These are phyloP conservation scores for Kwoniella pini DNA, from an alignment of 768 basidiomycete species.

Conservation along the genomic window DNA sequence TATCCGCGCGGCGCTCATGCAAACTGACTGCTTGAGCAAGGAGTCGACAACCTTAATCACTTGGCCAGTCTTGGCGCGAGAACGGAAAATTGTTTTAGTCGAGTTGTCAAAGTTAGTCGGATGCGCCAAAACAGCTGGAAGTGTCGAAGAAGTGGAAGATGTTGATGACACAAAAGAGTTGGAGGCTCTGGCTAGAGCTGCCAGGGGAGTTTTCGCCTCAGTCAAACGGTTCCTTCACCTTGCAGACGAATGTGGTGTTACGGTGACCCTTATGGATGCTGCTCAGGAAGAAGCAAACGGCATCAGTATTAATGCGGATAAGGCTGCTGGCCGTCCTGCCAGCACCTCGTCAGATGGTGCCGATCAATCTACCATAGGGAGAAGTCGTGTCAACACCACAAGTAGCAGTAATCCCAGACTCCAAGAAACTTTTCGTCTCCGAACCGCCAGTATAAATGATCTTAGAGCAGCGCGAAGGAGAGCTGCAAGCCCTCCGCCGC, in stretches of 20 bases:
- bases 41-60: conserved; percentile 72
- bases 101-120: conserved; percentile 75
- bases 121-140: conserved; percentile 43
- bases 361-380: conserved; percentile 1
- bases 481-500: conserved; percentile 37
- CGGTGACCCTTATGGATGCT: conserved; percentile 36
- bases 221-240: conserved; percentile 71
- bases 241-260: conserved; percentile 54
- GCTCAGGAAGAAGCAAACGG: neutral
- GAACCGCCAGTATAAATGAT: conserved; percentile 36
- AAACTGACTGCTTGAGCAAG: conserved; percentile 78
- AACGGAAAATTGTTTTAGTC: conserved; percentile 78
- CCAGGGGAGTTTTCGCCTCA: conserved; percentile 75
- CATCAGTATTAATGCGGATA: no score
- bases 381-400: neutral
- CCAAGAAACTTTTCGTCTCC: conserved; percentile 36
- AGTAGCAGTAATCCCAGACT: conserved; percentile 23
- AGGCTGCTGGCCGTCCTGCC: neutral
- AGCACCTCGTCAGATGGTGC: neutral
- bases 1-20: conserved; percentile 79
- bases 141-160: conserved; percentile 8
- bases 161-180: conserved; percentile 20
- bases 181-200: conserved; percentile 31
- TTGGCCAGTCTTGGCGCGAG: conserved; percentile 68
- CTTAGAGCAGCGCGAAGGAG: conserved; percentile 29